Evolutionary conservation across 2,329 filamentous ascomycete genomes (phyloP), one percentile per base, ranked within the genome.

Genomic region (Fusarium devonianum): DNA sequence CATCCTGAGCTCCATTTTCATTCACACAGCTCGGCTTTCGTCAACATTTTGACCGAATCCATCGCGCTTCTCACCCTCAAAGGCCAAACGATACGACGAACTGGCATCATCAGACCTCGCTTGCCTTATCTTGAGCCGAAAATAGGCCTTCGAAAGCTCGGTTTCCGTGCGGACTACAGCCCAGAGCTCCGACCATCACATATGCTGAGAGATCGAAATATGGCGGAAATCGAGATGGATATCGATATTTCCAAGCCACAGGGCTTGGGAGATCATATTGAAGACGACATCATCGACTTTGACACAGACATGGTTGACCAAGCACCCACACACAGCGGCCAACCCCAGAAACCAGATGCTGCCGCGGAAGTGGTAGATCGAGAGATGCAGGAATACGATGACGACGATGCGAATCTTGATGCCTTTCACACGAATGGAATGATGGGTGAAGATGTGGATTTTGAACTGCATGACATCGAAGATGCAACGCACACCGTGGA

Each of bases 261-360:
- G 22, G 54, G 49, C 26, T 37, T 65, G 7, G 65, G 64, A 16
- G 44, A 38, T 5, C 61, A 56, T 17, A 48, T 55, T 12, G 67
- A 71, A 28, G 67, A 73, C 11, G 72, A 75, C 45, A 54, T 73
- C 17, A 71, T 74, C 38, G 67, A 72, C 46, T 75, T 72, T 29
- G 72, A 74, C 21, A 71, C 67, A 40, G 72, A 73, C 30, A 67
- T 67, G 56, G 49, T 55, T 12, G 62, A 66, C 26, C 49, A 60
- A 13, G 45, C 51, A 39, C 46, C 39, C 9, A 17, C n/a, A 12
- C 23, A 36, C 8, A 11, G 12, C 28, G 43, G 25, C 7, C 16
- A 52, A 9, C 8, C 32, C 5, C 25, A 49, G 39, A 45, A 56
- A 33, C 40, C 43, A 5, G 18, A 41, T 7, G 40, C 47, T 7